phyloP scores from a whole-genome alignment of 345 rosid genomes.

The Moricandia arvensis region DNA sequence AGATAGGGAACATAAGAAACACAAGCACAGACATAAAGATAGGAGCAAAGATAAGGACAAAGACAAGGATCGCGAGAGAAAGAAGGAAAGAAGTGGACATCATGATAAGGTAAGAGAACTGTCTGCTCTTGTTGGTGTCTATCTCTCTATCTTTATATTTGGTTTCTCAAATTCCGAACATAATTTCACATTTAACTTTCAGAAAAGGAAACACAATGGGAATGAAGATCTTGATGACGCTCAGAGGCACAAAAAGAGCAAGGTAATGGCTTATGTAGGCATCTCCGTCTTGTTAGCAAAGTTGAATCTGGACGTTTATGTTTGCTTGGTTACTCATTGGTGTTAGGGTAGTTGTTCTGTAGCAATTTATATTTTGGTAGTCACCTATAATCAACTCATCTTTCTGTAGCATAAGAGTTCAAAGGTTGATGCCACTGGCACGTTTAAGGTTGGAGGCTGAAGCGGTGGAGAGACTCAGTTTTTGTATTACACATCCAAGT shows the following conservation, averaged over 20 bases:
- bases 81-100: conserved; percentile 66
- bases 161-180: background rate
- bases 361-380: background rate
- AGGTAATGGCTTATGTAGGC: conserved; percentile 44
- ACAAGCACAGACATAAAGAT: conserved; percentile 80
- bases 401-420: conserved; percentile 56
- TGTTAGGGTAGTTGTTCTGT: background rate
- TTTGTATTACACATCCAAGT: conserved; percentile 16
- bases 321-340: too few relatives aligned
- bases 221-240: conserved; percentile 68
- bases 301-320: background rate
- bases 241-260: conserved; percentile 81
- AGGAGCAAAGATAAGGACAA: conserved; percentile 75
- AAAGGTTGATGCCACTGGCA: conserved; percentile 70
- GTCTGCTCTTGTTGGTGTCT: conserved; percentile 22
- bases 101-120: conserved; percentile 70
- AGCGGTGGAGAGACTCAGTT: conserved; percentile 9
- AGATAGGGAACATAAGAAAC: conserved; percentile 88
- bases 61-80: conserved; percentile 70
- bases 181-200: conserved; percentile 32
- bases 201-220: conserved; percentile 90
- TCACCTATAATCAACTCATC: background rate
- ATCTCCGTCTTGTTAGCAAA: conserved; percentile 6
- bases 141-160: background rate
- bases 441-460: conserved; percentile 66